Evolutionary conservation across 495 filamentous ascomycete genomes (phyloP), one percentile per base, ranked within the genome.

Genomic region (Annulohypoxylon moriforme): DNA sequence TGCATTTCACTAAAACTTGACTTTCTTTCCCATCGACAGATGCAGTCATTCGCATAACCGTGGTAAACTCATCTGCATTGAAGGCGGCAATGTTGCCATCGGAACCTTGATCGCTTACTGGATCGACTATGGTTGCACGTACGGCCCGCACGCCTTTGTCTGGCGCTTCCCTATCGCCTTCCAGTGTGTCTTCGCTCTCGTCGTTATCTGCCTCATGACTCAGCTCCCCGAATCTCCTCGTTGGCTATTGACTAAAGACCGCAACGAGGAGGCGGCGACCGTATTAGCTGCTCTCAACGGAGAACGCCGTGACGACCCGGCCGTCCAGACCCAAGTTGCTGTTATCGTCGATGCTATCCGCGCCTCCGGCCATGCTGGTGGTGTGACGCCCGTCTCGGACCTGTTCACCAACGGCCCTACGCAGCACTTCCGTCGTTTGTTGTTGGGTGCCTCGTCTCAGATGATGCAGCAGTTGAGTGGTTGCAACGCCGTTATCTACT

Each of bases 151-250:
- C 7, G 85, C 89, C 70, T 80, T 93, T 6, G 85, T 87, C 16
- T 94, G 92, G 92, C 86, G 92, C 18, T 92, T 94, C 82, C 92
- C 92, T 16, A 93, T 94, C 65, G 90, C 90, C 11, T 93, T 95
- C 86, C 92, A 94, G 82, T 83, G 92, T 59, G 62, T 93, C 47
- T 94, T 94, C 69, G 90, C 89, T 47, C 20, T 93, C 6, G 80
- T 92, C 74, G 87, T 94, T 68, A 83, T 86, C 60, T 64, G 87
- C 36, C 85, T 86, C 34, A 92, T 92, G 86, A 80, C 74, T 18
- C 90, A 85, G 80, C 81, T 94, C 2, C 92, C 92, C 0, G 92
- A 94, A 75, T 93, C 91, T 0, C 92, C 92, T 16, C 87, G 92
- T 57, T 94, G 90, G 85, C 83, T 94, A 10, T 83, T 94, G 16